Base-by-base conservation (phyloP, 2,329 filamentous ascomycete species). In the Colletotrichum sp. region DNA sequence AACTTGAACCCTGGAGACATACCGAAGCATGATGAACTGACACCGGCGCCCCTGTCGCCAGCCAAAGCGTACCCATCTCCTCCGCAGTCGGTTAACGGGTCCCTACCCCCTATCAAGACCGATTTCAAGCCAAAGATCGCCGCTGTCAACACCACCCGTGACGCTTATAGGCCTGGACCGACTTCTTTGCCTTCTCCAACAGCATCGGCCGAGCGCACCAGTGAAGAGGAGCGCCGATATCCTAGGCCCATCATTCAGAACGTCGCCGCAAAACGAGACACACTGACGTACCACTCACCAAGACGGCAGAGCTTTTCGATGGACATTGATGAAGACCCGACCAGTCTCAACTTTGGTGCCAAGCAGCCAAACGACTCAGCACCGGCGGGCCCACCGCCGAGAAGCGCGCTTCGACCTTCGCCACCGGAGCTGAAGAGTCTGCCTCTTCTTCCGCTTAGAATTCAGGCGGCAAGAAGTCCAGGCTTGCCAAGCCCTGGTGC, bases 261-360 rank as follows among this genome's bases (percentile, higher is more conserved):
- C 59, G 87, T 90, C 1, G 78, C 80, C n/a, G 88, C 89, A 5
- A 88, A 87, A 79, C 87, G 89, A 36, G 88, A 91, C 59, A 90
- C 88, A 2, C 78, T 89, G 16, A 87, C 87, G 0, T 86, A 89
- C 25, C 85, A 85, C 76, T 84, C 85, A 0, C 84, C 88, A 3
- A 84, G 86, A 25, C 84, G 87, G 44, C 84, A 85, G 61, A 91
- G 90, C 78, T 83, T 90, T 70, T 86, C 87, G 6, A 87, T 88
- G 83, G 86, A 87, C 72, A 83, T 90, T 15, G 87, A 90, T 39
- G 82, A 71, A n/a, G 63, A 67, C 5, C 22, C 44, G 16, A 57
- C 65, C 19, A 61, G 52, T 13, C 65, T 76, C 60, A 60, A 70
- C 25, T 70, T 74, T 63, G 69, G 65, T 27, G 34, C 9, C 2